A percentile compares a stretch with the other conserved stretches of the same genome.
Evolutionary conservation across 139 green algal genomes (phyloP).

Genomic region (Diplosphaera chodatii): DNA sequence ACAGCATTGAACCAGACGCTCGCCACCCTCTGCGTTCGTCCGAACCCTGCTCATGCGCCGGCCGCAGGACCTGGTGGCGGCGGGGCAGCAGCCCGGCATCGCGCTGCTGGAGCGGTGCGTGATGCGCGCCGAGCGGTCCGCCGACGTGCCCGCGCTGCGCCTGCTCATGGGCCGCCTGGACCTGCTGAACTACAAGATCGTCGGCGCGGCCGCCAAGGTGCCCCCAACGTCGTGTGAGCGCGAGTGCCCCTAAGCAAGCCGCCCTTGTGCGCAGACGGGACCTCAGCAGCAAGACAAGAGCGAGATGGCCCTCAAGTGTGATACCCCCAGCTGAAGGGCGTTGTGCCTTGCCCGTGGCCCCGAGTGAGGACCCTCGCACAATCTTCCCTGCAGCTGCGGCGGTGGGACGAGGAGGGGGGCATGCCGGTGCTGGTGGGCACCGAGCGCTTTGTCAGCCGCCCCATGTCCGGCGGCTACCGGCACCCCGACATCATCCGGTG

Average conservation of each 20-base stretch:
- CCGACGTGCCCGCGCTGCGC: neutral
- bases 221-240: no score
- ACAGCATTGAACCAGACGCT: no score
- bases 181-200: conserved; percentile 13
- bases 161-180: conserved; percentile 13
- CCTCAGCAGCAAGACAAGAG: no score
- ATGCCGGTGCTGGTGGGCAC: conserved; percentile 15
- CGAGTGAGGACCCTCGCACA: no score
- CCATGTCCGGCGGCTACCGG: neutral
- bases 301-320: no score
- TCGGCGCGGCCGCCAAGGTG: conserved; percentile 22
- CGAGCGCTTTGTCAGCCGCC: conserved; percentile 8
- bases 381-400: conserved; percentile 6
- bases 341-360: no score
- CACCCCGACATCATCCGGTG: neutral
- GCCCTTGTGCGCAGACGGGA: no score
- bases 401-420: conserved; percentile 17
- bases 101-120: conserved; percentile 21
- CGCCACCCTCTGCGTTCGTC: no score
- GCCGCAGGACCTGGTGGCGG: neutral
- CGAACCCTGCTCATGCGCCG: no score
- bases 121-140: conserved; percentile 9
- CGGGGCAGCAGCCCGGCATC: conserved; percentile 1
- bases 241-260: no score
- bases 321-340: no score